Evolutionary conservation across 352 stramenopile species (phyloP).

Genomic region (Phytophthora syringae): DNA sequence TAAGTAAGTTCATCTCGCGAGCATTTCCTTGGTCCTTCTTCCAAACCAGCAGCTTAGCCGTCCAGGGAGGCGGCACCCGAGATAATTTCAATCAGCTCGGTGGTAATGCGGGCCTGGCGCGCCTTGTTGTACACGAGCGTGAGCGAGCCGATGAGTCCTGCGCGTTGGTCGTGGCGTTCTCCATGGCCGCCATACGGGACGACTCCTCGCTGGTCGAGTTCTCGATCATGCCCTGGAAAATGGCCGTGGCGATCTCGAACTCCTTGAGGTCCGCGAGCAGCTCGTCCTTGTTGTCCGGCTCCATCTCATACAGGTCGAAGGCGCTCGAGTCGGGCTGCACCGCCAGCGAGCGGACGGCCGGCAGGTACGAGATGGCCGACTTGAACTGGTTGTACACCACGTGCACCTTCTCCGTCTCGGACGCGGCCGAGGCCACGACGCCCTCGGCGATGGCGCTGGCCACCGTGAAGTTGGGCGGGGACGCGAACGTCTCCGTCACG

Average conservation of each 20-base stretch:
- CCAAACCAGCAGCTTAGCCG: too few species aligned
- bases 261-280: slow-evolving; percentile 97
- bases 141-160: slow-evolving; percentile 96
- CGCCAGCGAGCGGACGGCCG: slow-evolving; percentile 86
- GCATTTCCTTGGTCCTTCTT: slow-evolving; percentile 29
- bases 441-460: slow-evolving; percentile 92
- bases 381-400: slow-evolving; percentile 98
- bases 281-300: slow-evolving; percentile 98
- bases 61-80: slow-evolving; percentile 97
- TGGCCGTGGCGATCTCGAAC: slow-evolving; percentile 86
- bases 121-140: slow-evolving; percentile 94
- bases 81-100: slow-evolving; percentile 98
- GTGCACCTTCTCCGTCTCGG: slow-evolving; percentile 94
- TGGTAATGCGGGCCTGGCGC: slow-evolving; percentile 96
- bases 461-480: slow-evolving; percentile 92
- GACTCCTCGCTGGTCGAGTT: slow-evolving; percentile 97
- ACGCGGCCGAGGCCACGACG: slow-evolving; percentile 64
- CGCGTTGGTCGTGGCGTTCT: slow-evolving; percentile 99
- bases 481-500: slow-evolving; percentile 84
- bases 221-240: slow-evolving; percentile 98
- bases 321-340: slow-evolving; percentile 68
- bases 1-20: slow-evolving; percentile 25
- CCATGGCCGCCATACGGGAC: slow-evolving; percentile 99
- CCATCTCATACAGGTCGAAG: slow-evolving; percentile 96
- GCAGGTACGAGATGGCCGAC: slow-evolving; percentile 96